Evolutionary conservation across 352 stramenopile species (phyloP).

Genomic region (Phytophthora fragariaefolia): DNA sequence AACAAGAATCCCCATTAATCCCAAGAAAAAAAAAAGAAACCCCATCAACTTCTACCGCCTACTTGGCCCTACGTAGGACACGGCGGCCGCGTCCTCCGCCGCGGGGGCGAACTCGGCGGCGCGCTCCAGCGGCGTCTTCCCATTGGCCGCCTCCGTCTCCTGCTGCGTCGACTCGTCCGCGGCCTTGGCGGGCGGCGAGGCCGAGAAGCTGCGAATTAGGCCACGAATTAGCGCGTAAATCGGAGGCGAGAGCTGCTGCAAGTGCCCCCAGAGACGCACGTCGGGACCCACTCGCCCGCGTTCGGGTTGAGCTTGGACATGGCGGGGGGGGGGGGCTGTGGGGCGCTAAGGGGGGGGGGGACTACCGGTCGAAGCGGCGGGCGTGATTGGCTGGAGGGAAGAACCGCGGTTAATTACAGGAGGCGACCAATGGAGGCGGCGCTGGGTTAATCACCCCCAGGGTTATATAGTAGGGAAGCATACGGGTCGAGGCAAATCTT

Average conservation of each 20-base stretch:
- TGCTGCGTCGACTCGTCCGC: neutral
- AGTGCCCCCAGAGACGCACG: conserved; percentile 47
- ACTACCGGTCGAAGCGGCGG: too few relatives aligned
- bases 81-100: conserved; percentile 31
- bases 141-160: conserved; percentile 1
- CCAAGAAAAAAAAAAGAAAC: too few relatives aligned
- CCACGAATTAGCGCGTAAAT: conserved; percentile 2
- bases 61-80: conserved; percentile 40
- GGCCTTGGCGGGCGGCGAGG: conserved; percentile 26
- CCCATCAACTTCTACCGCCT: too few relatives aligned
- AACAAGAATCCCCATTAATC: too few relatives aligned
- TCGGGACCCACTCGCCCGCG: conserved; percentile 84
- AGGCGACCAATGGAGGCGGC: too few relatives aligned
- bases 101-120: conserved; percentile 23
- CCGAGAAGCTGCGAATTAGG: conserved; percentile 2
- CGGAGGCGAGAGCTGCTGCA: neutral
- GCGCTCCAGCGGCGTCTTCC: conserved; percentile 27
- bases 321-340: too few relatives aligned
- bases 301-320: conserved; percentile 81
- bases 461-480: too few relatives aligned
- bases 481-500: too few relatives aligned
- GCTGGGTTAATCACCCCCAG: too few relatives aligned
- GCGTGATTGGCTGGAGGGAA: neutral
- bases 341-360: too few relatives aligned
- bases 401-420: too few relatives aligned